phyloP scores from a whole-genome alignment of 345 rosid genomes.

The Brassica napus region Da-Ae NC_063448.1:9549501-9550000 shows the following conservation, averaged over 20 bases:
- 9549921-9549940: neutral
- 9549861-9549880: constrained; percentile 49
- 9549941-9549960: neutral
- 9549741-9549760: constrained; percentile 26
- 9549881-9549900: constrained; percentile 60
- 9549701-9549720: neutral
- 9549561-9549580: neutral
- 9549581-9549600: too few relatives aligned
- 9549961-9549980: neutral
- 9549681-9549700: neutral
- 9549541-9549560: neutral
- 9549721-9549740: neutral
- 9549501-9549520: neutral
- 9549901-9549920: constrained; percentile 51
- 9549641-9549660: too few relatives aligned
- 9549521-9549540: neutral
- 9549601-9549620: too few relatives aligned
- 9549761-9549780: constrained; percentile 94
- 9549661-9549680: too few relatives aligned
- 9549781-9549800: constrained; percentile 72
- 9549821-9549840: constrained; percentile 72
- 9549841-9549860: constrained; percentile 76
- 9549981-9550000: neutral
- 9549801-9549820: constrained; percentile 56
- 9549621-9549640: too few relatives aligned